Base-by-base conservation (phyloP, 2,329 filamentous ascomycete species). In the Leptoxyphium fumago region DNA sequence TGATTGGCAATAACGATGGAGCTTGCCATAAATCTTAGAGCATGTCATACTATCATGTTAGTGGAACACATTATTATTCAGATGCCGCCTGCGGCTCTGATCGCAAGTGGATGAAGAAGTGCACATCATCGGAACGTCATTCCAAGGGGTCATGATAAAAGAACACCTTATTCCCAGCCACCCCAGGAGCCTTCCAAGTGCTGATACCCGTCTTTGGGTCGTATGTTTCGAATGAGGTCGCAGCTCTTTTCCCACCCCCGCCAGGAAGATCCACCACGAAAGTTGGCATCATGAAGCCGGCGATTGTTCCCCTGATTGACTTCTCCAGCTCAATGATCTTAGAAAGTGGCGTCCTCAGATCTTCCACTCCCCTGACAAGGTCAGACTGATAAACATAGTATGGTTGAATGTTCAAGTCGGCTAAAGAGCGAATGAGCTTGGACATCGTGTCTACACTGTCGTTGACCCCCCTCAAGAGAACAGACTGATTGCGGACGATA, bases 301-400 rank as follows among this genome's bases (percentile, higher is more conserved):
- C 75, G 39, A 79, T 73, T 0, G 69, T 74, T 28, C 77, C 77
- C 10, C 74, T 71, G 43, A 81, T 66, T 38, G 73, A 56, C 17
- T 68, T 64, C 56, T 81, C 76, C 0, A 81, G 61, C 14, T 75
- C 61, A 13, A 80, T 64, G 40, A 77, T 77, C 2, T 71, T 75
- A 38, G 67, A 65, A 10, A 81, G 65, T 2, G 75, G 75, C 1
- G 77, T 81, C 7, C 77, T 72, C 17, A 80, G 63, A 52, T 81
- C 76, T 61, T 81, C 77, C 2, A 75, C 66, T 39, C 70, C 72
- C 26, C 65, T 59, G 8, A 79, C 74, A 70, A 80, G 75, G 55
- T 81, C 77, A 40, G 72, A 73, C 53, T 79, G 75, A 57, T 80
- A 81, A 42, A 81, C 71, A 52, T 81, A 81, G 57, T 80, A 80